Evolutionary conservation across 192 early-diverging fungal species (phyloP), one percentile per base, ranked within the genome.

Genomic region (Chytriomyces confervae): DNA sequence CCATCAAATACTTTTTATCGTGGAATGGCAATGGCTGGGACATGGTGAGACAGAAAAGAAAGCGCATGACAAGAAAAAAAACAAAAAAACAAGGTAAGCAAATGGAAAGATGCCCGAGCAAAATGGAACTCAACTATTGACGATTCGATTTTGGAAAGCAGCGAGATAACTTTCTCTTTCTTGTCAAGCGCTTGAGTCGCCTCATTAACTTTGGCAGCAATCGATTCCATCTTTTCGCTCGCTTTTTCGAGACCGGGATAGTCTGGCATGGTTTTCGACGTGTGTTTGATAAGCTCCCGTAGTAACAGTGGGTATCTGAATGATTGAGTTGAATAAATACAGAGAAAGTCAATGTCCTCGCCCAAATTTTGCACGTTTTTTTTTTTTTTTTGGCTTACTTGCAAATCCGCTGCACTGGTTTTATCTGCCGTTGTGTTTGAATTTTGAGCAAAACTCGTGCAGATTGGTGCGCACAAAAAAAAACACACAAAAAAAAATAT

Each of bases 371-470:
- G 36, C 36, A 2, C 36, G 36, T 2, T 0, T 51, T 73, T 44
- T 49, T n/a, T 6, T 50, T 74, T 16, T 57, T 1, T 5, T 44
- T n/a, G 50, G 69, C 80, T 73, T 53, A 87, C 83, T 89, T 89
- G 85, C 88, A 89, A 46, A 89, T 89, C 57, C 88, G 68, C 76
- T 89, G 88, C 6, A 89, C 85, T 7, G 88, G 88, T 66, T 89
- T 89, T 57, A 89, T 89, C 86, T 86, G 74, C 11, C 45, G 24
- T 27, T 5, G 2, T 79, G n/a, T 36, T 76, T 3, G 53, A 57
- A 57, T 57, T 57, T 57, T 71, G 27, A 45, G 18, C 45, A 57
- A 75, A 43, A 24, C 23, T 79, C 8, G 2, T 6, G n/a, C 65
- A 11, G 46, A 44, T 9, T 18, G 80, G 27, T 79, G 1, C 70